Base-by-base conservation (phyloP, 73 alveolate genomes). In the Stentor coeruleus region DNA sequence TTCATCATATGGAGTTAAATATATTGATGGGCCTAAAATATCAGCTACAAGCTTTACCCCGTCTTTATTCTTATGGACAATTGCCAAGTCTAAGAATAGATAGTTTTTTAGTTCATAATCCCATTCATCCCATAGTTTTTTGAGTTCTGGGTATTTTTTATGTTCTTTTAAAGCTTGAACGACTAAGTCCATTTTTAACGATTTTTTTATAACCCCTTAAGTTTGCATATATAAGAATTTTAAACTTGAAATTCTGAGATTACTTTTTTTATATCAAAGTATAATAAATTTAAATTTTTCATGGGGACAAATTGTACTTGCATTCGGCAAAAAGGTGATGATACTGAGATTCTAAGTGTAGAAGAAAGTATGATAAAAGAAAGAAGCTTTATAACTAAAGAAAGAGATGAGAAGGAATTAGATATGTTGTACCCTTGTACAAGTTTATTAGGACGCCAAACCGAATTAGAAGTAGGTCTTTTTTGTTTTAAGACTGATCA, bases 161-260 rank as follows among this genome's bases (percentile, higher is more conserved):
- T 66, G 79, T 66, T 66, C 79, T 66, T 66, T 66, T 0, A 66
- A 40, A 28, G 79, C 79, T 66, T 20, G n/a, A 26, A 66, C 79
- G 39, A 66, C 33, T 28, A 66, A 37, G n/a, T 66, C 79, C 79
- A 66, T 66, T 66, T 49, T 11, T n/a, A n/a, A n/a, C n/a, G n/a
- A n/a, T n/a, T n/a, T n/a, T n/a, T n/a, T n/a, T n/a, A n/a, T n/a
- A n/a, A n/a, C n/a, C n/a, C n/a, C n/a, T n/a, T n/a, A n/a, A n/a
- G n/a, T n/a, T n/a, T n/a, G n/a, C n/a, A n/a, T n/a, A n/a, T n/a
- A n/a, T n/a, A n/a, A n/a, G n/a, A n/a, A n/a, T n/a, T n/a, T n/a
- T n/a, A n/a, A n/a, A n/a, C n/a, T n/a, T n/a, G n/a, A n/a, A n/a
- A n/a, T n/a, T n/a, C n/a, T n/a, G n/a, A n/a, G n/a, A n/a, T n/a